Conservation (phyloP, 208 protist species). For the Wallacemonas collosoma region DNA sequence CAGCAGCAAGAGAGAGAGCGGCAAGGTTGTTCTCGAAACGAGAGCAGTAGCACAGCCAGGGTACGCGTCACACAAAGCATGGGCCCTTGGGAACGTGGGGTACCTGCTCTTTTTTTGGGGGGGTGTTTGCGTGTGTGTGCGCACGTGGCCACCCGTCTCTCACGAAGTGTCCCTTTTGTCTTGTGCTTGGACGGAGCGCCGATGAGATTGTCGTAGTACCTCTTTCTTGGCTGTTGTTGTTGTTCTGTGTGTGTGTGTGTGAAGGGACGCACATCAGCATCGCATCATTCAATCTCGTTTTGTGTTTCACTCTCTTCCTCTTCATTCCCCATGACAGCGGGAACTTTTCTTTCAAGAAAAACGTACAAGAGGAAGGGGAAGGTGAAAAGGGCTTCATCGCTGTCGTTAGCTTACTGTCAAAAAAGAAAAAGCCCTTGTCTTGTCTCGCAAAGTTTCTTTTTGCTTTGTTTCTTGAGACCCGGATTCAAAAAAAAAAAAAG, state of each 20-base stretch:
- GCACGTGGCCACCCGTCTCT: too few species aligned
- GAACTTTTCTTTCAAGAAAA: background rate
- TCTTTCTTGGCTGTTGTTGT: background rate
- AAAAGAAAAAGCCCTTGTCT: constrained; percentile 8
- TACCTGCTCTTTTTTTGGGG: too few species aligned
- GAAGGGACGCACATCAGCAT: constrained; percentile 1
- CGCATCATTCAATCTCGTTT: constrained; percentile 14
- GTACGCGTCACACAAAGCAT: too few species aligned
- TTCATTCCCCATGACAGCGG: background rate
- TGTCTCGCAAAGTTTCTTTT: constrained; percentile 3
- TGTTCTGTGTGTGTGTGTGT: background rate
- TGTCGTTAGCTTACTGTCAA: constrained; percentile 14
- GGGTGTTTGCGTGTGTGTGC: too few species aligned
- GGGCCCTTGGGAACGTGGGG: too few species aligned
- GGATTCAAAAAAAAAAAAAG: constrained; percentile 2
- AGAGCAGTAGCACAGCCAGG: too few species aligned
- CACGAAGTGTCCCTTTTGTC: too few species aligned
- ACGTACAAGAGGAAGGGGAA: constrained; percentile 14
- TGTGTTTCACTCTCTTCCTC: background rate
- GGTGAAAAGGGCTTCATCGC: background rate
- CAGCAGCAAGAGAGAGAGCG: too few species aligned
- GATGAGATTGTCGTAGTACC: background rate
- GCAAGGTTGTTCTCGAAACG: too few species aligned
- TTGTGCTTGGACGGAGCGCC: too few species aligned
- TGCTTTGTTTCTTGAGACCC: too few species aligned